Percentiles rank a stretch among this genome's conserved stretches.
phyloP scores from a whole-genome alignment of 179 eudicot species.

The Silene noctiflora region DNA sequence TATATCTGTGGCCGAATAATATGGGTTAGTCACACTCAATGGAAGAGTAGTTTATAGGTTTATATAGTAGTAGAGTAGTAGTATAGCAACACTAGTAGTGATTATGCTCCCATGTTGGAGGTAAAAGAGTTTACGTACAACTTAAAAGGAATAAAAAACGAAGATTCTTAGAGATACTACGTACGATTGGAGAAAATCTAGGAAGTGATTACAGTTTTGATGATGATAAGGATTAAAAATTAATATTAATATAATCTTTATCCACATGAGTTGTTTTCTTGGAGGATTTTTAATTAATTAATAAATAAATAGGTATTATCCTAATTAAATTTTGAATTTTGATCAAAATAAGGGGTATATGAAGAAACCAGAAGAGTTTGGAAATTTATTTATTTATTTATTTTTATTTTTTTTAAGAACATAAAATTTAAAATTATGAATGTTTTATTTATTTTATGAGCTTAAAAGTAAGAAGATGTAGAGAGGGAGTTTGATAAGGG shows the following conservation, averaged over 20 bases:
- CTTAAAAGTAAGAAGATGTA: background rate
- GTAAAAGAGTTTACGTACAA: conserved; percentile 19
- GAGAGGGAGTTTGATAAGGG: conserved; percentile 2
- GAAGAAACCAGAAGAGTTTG: conserved; percentile 8
- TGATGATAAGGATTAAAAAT: background rate
- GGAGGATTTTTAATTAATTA: background rate
- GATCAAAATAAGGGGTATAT: background rate
- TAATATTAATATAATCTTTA: background rate
- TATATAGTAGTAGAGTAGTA: conserved; percentile 1
- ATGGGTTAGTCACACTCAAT: background rate
- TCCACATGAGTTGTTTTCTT: conserved; percentile 10
- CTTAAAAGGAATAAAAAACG: conserved; percentile 12
- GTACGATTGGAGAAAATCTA: conserved; percentile 9
- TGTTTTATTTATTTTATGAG: background rate
- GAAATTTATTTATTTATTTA: no score
- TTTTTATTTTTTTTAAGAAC: no score
- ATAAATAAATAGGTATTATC: conserved; percentile 8
- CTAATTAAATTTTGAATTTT: background rate
- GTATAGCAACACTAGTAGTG: background rate
- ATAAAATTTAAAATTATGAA: conserved; percentile 1
- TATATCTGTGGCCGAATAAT: background rate
- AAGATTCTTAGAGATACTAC: conserved; percentile 13
- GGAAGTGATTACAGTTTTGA: conserved; percentile 6
- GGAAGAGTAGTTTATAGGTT: background rate
- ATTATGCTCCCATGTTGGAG: conserved; percentile 17